Base-by-base conservation (phyloP, 116 monocot genomes). In the Dioscorea cayenensis region DNA sequence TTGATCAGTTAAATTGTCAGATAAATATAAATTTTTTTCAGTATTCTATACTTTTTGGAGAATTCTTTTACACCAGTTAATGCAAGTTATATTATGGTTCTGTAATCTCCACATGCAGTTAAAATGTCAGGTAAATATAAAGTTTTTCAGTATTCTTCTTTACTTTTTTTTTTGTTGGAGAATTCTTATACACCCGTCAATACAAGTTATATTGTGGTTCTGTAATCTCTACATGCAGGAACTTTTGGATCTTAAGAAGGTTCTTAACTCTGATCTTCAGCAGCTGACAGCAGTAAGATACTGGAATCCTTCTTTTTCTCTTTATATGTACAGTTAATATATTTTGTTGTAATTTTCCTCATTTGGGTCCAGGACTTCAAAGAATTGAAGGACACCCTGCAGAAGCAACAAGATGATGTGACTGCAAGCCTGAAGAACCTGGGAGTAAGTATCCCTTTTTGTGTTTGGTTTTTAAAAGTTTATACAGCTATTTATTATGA, bases 321-420 rank as follows among this genome's bases (percentile, higher is more conserved):
- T 68, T 38, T 32, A 32, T 32, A 32, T 32, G 32, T 32, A 32
- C 32, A 32, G 32, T 32, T 32, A 4, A 32, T 32, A 32, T 32
- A 32, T 4, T 32, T 32, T 32, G 32, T 32, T 32, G 32, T 32
- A 32, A 32, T 32, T 32, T 2, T 32, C 32, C 32, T 32, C 32
- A 32, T 32, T 67, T 67, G 70, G 36, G 19, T 76, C 10, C 63
- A 84, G 84, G 76, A 79, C 28, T 84, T 84, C 65, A 70, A 72
- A 79, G 84, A 79, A 59, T 62, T 84, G 69, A 76, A 68, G 69
- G 70, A 65, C 21, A 84, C 79, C 16, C 76, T 84, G 16, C 79
- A 84, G 66, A 76, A 79, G 72, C 84, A 84, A 63, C 84, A 84
- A 66, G 79, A 79, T 19, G 84, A 84, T 36, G 84, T 84, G 51